Conservation (phyloP, 495 filamentous ascomycete genomes). For the Aspergillus coremiiformis region DNA sequence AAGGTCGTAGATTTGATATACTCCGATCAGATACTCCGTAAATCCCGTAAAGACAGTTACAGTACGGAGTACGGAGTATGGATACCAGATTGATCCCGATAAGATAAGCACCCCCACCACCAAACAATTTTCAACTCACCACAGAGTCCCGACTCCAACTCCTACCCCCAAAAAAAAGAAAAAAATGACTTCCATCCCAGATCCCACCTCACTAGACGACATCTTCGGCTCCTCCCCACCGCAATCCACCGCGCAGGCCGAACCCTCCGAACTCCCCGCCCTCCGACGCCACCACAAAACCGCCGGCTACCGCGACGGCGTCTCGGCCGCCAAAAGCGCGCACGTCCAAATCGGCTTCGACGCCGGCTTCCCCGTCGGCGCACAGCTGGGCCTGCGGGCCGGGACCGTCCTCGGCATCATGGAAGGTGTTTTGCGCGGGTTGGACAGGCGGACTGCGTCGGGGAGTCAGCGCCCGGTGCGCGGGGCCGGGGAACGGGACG, state of each 20-base stretch:
- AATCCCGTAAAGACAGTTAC: too few species aligned
- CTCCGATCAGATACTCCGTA: too few species aligned
- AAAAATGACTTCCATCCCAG: slow-evolving; percentile 7
- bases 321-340: slow-evolving; percentile 59
- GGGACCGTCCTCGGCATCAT: slow-evolving; percentile 65
- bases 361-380: slow-evolving; percentile 75
- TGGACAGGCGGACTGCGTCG: slow-evolving; percentile 25
- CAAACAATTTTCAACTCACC: too few species aligned
- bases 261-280: slow-evolving; percentile 65
- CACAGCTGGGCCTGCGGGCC: slow-evolving; percentile 61
- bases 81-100: too few species aligned
- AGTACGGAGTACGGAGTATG: too few species aligned
- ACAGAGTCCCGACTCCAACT: too few species aligned
- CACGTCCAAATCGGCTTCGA: slow-evolving; percentile 82
- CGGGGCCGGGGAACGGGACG: too few species aligned
- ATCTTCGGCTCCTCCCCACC: slow-evolving; percentile 43
- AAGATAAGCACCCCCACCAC: too few species aligned
- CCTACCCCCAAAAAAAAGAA: too few species aligned
- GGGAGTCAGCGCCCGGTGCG: slow-evolving; percentile 24
- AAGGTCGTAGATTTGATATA: too few species aligned
- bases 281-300: slow-evolving; percentile 68
- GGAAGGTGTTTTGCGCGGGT: slow-evolving; percentile 50
- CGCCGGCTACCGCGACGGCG: slow-evolving; percentile 86
- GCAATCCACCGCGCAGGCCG: slow-evolving; percentile 11
- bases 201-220: slow-evolving; percentile 33